Percentiles rank a stretch among this genome's conserved stretches.
phyloP scores from a whole-genome alignment of 768 basidiomycete species.

The Tricholomella constricta region DNA sequence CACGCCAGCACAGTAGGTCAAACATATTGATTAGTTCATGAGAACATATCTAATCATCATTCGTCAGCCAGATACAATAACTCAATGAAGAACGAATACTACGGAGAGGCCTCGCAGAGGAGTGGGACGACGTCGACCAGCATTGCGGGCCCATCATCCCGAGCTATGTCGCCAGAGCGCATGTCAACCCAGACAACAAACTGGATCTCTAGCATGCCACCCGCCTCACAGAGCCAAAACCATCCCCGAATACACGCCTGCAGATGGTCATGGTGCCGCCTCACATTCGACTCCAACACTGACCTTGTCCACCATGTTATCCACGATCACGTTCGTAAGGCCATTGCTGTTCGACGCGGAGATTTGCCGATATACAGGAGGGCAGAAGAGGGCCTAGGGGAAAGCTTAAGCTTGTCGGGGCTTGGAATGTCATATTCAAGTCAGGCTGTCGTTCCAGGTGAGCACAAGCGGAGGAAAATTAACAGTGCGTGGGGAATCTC shows the following conservation, averaged over 20 bases:
- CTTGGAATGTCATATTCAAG: constrained; percentile 7
- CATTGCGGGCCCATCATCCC: not conserved
- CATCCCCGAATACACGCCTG: constrained; percentile 35
- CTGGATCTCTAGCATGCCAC: not conserved
- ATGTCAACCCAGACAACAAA: not conserved
- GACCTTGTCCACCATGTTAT: constrained; percentile 49
- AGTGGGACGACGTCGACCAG: not conserved
- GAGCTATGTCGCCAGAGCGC: not conserved
- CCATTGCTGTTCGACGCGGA: constrained; percentile 42
- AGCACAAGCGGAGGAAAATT: not conserved
- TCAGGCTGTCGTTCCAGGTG: not conserved
- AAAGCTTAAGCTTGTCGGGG: constrained; percentile 31
- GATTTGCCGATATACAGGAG: constrained; percentile 47
- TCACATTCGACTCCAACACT: constrained; percentile 36
- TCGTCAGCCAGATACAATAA: too few relatives aligned
- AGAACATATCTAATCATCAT: too few relatives aligned
- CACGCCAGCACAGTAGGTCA: too few relatives aligned
- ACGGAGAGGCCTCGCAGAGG: not conserved
- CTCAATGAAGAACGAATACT: too few relatives aligned
- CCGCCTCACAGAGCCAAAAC: constrained; percentile 10
- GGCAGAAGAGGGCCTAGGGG: constrained; percentile 47
- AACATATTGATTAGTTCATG: too few relatives aligned
- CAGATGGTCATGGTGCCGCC: constrained; percentile 57
- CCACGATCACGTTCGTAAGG: constrained; percentile 46
- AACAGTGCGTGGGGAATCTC: constrained; percentile 4